Evolutionary conservation across 495 filamentous ascomycete species (phyloP).

Genomic region (Trichoderma reesei): DNA sequence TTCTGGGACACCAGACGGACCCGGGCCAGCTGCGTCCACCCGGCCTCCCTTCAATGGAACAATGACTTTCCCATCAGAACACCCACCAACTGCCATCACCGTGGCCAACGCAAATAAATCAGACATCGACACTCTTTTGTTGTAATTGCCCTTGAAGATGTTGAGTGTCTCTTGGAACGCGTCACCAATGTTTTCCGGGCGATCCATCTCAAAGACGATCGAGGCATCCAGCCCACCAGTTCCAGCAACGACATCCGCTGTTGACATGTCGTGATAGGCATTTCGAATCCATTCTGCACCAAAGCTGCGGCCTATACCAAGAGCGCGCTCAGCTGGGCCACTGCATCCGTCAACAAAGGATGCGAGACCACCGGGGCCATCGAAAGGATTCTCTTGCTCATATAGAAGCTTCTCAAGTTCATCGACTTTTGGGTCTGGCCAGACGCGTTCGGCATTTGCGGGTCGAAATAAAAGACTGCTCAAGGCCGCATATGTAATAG

Average conservation of each 20-base stretch:
- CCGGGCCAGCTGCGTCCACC: constrained; percentile 33
- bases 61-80: constrained; percentile 25
- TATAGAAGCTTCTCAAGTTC: background rate
- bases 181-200: constrained; percentile 25
- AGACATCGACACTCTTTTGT: constrained; percentile 8
- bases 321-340: background rate
- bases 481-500: background rate
- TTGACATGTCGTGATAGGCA: constrained; percentile 32
- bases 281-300: constrained; percentile 37
- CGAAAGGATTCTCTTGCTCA: background rate
- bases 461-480: background rate
- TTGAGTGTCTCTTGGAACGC: constrained; percentile 31
- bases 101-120: constrained; percentile 13
- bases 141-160: constrained; percentile 14
- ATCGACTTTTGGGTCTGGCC: background rate
- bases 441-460: background rate
- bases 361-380: background rate
- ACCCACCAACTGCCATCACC: constrained; percentile 6
- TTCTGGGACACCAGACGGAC: constrained; percentile 31
- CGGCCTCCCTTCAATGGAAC: constrained; percentile 31
- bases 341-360: background rate
- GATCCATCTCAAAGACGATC: constrained; percentile 23
- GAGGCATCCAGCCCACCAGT: constrained; percentile 27
- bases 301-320: background rate
- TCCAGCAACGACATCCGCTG: constrained; percentile 19